Base-by-base conservation (phyloP, 1,284 basidiomycete genomes). In the Dichomitus squalens region DNA sequence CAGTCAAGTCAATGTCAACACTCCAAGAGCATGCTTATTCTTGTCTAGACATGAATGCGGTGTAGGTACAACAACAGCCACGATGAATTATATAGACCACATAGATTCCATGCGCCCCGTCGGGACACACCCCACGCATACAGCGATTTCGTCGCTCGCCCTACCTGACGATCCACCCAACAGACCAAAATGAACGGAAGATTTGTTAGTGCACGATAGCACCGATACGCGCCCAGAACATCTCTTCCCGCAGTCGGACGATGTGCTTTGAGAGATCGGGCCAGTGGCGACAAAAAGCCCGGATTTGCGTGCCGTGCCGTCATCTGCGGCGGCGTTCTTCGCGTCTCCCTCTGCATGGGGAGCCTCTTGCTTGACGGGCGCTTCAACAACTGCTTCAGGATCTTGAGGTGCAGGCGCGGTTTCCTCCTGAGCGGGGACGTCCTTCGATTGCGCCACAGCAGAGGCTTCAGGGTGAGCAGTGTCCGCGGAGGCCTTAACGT, bases 191-290 rank as follows among this genome's bases (percentile, higher is more conserved):
- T 12, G 20, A 16, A 33, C 34, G 2, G 9, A 12, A 5, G 25
- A 14, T 6, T 14, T 21, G 25, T 44, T 55, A 76, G 63, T 78
- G 79, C 35, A 44, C 47, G 54, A 84, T 67, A 4, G 84, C 86
- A 1, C 94, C 94, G 34, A 95, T 76, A 52, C 93, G 77, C 34
- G 93, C 89, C 85, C 87, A 93, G 75, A 92, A 95, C 90, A 96
- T 94, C 52, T 90, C 89, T 74, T 96, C 93, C 66, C 89, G 88
- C 63, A 97, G 72, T 54, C 81, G 81, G 7, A 90, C 80, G 65
- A 65, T 23, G 68, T 66, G 9, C 35, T 56, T 29, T 68, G 52
- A 25, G 60, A 51, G 33, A 66, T n/a, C 21, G 58, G 20, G 29
- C 57, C 23, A 8, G 60, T 50, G 6, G 58, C 34, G 18, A 49